A percentile compares a stretch with the other conserved stretches of the same genome.
phyloP scores from a whole-genome alignment of 176 grass and related monocot genomes.

The Juncus inflexus region DNA sequence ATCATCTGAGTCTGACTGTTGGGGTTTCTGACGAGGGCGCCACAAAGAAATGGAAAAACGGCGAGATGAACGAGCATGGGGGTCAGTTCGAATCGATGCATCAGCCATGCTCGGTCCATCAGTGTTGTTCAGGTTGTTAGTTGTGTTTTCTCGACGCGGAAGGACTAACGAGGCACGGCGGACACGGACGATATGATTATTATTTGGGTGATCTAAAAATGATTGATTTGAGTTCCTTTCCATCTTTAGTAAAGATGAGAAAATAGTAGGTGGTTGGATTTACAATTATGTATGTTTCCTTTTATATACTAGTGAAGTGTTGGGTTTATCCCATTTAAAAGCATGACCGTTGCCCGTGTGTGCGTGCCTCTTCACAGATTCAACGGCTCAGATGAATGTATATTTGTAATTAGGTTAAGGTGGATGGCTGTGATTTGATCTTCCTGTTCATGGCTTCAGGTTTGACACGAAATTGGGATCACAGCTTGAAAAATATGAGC shows the following conservation, averaged over 20 bases:
- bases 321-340: slow-evolving; percentile 11
- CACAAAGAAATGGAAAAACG: slow-evolving; percentile 21
- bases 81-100: slow-evolving; percentile 10
- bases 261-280: not conserved
- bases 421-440: slow-evolving; percentile 11
- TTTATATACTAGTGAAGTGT: too few relatives aligned
- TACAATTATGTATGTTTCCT: slow-evolving; percentile 9
- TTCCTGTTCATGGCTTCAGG: slow-evolving; percentile 6
- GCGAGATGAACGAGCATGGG: not conserved
- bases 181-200: not conserved
- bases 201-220: slow-evolving; percentile 6
- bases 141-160: not conserved
- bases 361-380: too few relatives aligned
- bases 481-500: not conserved
- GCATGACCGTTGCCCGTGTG: not conserved
- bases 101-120: not conserved
- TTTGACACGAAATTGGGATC: slow-evolving; percentile 14
- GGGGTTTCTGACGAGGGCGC: slow-evolving; percentile 11
- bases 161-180: slow-evolving; percentile 2
- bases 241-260: slow-evolving; percentile 2
- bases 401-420: not conserved
- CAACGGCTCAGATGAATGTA: not conserved
- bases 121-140: not conserved
- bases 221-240: not conserved
- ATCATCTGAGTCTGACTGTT: not conserved